phyloP scores from a whole-genome alignment of 2,329 filamentous ascomycete species.

The Septoria petroselini region DNA sequence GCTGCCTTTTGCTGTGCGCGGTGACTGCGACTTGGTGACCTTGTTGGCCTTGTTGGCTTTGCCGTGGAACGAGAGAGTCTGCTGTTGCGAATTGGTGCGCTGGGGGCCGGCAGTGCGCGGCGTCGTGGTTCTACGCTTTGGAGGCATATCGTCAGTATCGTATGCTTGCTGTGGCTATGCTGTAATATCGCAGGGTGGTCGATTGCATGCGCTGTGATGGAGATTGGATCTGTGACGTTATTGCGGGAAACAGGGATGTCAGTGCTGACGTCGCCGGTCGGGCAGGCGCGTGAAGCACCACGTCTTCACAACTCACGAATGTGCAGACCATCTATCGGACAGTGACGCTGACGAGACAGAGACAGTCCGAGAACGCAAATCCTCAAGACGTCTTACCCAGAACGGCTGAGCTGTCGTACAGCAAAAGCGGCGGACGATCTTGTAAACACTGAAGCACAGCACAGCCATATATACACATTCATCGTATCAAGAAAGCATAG shows the following conservation, averaged over 20 bases:
- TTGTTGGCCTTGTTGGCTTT: constrained; percentile 39
- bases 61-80: constrained; percentile 62
- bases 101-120: constrained; percentile 46
- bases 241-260: constrained; percentile 2
- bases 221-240: constrained; percentile 1
- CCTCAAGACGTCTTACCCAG: too few species aligned
- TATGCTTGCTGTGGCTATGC: background rate
- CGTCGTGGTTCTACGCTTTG: constrained; percentile 44
- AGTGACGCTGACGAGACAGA: too few species aligned
- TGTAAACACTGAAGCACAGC: too few species aligned
- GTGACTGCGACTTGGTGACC: constrained; percentile 56
- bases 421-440: too few species aligned
- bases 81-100: constrained; percentile 44
- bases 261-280: constrained; percentile 7
- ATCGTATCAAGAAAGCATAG: too few species aligned
- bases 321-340: too few species aligned
- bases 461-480: too few species aligned
- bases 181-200: background rate
- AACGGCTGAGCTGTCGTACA: too few species aligned
- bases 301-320: too few species aligned
- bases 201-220: too few species aligned
- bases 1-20: constrained; percentile 33
- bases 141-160: constrained; percentile 40
- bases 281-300: background rate
- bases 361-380: too few species aligned